These are phyloP conservation scores for Fagus crenata DNA, from an alignment of 306 rosid genomes.

Conservation along the genomic window DNA sequence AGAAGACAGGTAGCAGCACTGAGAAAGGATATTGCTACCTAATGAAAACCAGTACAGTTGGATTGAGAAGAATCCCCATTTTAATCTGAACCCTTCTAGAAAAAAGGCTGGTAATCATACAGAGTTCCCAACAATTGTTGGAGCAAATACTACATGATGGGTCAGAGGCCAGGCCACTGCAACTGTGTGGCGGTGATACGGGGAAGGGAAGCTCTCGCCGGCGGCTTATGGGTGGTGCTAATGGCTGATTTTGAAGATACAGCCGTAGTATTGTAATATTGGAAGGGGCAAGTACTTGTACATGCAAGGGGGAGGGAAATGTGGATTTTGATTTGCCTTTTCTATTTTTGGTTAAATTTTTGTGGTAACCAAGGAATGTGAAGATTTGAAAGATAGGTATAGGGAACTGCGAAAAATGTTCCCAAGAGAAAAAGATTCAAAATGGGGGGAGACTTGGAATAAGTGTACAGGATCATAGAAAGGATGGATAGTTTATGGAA, in stretches of 20 bases:
- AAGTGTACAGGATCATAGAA: slow-evolving; percentile 66
- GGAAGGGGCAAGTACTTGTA: slow-evolving; percentile 48
- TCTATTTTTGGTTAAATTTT: slow-evolving; percentile 31
- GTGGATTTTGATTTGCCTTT: slow-evolving; percentile 35
- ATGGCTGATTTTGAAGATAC: slow-evolving; percentile 54
- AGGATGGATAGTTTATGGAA: slow-evolving; percentile 24
- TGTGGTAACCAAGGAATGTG: slow-evolving; percentile 51
- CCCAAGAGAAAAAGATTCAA: slow-evolving; percentile 37
- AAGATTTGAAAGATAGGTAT: slow-evolving; percentile 49
- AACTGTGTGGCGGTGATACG: slow-evolving; percentile 8
- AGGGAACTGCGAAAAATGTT: slow-evolving; percentile 42
- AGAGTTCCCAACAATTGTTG: slow-evolving; percentile 1
- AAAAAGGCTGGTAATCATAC: slow-evolving; percentile 11
- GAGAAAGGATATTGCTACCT: not conserved
- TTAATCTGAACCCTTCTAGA: not conserved
- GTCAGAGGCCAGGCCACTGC: slow-evolving; percentile 21
- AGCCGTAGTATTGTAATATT: slow-evolving; percentile 35
- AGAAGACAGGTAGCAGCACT: slow-evolving; percentile 65
- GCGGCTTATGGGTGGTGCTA: slow-evolving; percentile 18
- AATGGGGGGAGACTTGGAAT: slow-evolving; percentile 42
- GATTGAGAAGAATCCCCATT: slow-evolving; percentile 24
- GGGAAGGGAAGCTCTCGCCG: not conserved
- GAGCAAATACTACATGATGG: slow-evolving; percentile 11
- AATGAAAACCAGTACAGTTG: not conserved
- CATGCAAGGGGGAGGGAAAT: slow-evolving; percentile 41